Percentiles rank a stretch among this genome's conserved stretches.
Conservation (phyloP, 306 rosid genomes). For the Fragaria nilgerrensis region DNA sequence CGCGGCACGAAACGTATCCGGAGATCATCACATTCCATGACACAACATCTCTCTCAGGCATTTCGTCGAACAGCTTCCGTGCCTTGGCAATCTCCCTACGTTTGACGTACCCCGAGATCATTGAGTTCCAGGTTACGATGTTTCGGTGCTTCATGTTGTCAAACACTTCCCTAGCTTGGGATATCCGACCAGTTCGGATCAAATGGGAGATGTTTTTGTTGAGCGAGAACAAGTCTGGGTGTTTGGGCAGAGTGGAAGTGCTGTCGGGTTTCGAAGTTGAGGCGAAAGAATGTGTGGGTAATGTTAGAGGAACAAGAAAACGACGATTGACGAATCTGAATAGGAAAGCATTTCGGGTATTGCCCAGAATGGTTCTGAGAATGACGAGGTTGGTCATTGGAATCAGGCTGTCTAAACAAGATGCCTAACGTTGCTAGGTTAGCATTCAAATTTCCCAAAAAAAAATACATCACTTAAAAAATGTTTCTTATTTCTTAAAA, state of each 20-base stretch:
- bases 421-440: too few relatives aligned
- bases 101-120: not conserved
- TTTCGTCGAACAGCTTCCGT: not conserved
- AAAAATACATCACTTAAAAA: too few relatives aligned
- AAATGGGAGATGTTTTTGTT: not conserved
- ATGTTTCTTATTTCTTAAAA: too few relatives aligned
- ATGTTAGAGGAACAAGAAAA: too few relatives aligned
- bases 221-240: not conserved
- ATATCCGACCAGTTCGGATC: not conserved
- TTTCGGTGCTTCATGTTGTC: not conserved
- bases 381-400: not conserved
- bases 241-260: not conserved
- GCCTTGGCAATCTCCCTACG: not conserved
- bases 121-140: not conserved
- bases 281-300: not conserved
- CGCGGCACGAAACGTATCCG: not conserved
- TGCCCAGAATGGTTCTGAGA: not conserved
- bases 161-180: not conserved
- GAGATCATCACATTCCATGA: not conserved
- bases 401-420: too few relatives aligned
- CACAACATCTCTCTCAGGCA: not conserved
- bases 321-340: not conserved
- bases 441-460: too few relatives aligned
- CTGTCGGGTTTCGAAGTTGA: not conserved
- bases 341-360: not conserved